Evolutionary conservation across 2,329 filamentous ascomycete genomes (phyloP), one percentile per base, ranked within the genome.

Genomic region (Celoporthe dispersa): DNA sequence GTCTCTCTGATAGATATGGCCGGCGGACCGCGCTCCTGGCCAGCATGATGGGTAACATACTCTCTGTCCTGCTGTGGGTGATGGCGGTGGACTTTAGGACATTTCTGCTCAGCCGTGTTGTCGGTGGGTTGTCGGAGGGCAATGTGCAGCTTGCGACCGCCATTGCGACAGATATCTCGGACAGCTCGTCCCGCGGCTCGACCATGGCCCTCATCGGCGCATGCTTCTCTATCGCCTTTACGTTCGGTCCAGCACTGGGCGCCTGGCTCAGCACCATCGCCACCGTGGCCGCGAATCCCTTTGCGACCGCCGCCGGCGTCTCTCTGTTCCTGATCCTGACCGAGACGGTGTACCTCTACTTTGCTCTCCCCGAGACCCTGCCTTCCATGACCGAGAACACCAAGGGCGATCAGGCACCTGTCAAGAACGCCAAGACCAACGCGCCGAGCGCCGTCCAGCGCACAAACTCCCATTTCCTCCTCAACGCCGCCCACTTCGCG

Each of bases 191-290:
- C 76, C 89, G 96, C 37, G 94, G 95, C 31, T 90, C 93, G 28
- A 98, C 96, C 57, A 98, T 99, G 94, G 96, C 96, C 9, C 86
- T 99, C 68, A 95, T 99, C 37, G 96, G 96, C 70, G 94, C 92
- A 19, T 98, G 96, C 83, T 99, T 99, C 83, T 97, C 93, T 72
- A 91, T 99, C 75, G 96, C 96, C 25, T 99, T 99, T 79, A 99
- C 96, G 0, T 97, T 98, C 78, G 96, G 96, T 0, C 96, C 96
- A 0, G 94, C 94, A 12, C 86, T 99, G 9, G 96, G 96, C 71
- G 96, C 96, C 2, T 95, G 90, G 79, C 84, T 99, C 31, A 92
- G 93, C 73, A 91, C 88, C 66, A 89, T 97, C 72, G 89, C 89
- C 19, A 89, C 89, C 6, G 91, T 98, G 33, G 89, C 91, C 3